Conservation (phyloP, 2,329 filamentous ascomycete genomes). For the Pseudogymnoascus sp. region DNA sequence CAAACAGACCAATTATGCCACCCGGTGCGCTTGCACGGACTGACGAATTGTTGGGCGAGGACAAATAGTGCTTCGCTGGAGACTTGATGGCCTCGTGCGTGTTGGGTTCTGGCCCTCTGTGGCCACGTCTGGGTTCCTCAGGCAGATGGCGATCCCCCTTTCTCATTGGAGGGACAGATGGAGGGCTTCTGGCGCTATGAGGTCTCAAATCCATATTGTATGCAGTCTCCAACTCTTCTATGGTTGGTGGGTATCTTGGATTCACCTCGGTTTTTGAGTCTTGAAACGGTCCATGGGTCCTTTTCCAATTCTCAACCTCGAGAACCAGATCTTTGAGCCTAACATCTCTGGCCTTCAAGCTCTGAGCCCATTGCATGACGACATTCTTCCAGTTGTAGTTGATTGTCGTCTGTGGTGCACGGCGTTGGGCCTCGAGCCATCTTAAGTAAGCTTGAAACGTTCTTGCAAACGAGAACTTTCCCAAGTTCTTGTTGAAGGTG, state of each 20-base stretch:
- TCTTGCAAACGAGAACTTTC: constrained; percentile 10
- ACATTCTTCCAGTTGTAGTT: constrained; percentile 21
- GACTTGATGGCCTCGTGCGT: not conserved
- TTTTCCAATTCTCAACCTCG: constrained; percentile 18
- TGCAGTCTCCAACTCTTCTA: not conserved
- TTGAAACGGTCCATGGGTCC: not conserved
- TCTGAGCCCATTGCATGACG: constrained; percentile 21
- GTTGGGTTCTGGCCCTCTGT: not conserved
- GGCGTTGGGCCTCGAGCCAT: constrained; percentile 24
- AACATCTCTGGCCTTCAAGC: constrained; percentile 18
- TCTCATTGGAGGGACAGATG: not conserved
- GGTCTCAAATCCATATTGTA: constrained; percentile 1
- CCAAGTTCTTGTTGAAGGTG: constrained; percentile 17
- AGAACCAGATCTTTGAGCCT: constrained; percentile 13
- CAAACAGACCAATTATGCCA: not conserved
- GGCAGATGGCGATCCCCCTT: not conserved
- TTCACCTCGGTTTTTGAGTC: not conserved
- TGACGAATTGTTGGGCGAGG: not conserved
- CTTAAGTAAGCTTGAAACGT: constrained; percentile 20
- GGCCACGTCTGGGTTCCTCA: not conserved
- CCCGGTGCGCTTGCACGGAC: not conserved
- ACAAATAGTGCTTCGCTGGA: not conserved
- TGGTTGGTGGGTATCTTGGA: constrained; percentile 1
- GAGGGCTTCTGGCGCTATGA: not conserved
- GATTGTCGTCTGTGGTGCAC: constrained; percentile 10